Evolutionary conservation across 805 yeast species (phyloP).

Genomic region (Sugiyamaella qingdaonensis): DNA sequence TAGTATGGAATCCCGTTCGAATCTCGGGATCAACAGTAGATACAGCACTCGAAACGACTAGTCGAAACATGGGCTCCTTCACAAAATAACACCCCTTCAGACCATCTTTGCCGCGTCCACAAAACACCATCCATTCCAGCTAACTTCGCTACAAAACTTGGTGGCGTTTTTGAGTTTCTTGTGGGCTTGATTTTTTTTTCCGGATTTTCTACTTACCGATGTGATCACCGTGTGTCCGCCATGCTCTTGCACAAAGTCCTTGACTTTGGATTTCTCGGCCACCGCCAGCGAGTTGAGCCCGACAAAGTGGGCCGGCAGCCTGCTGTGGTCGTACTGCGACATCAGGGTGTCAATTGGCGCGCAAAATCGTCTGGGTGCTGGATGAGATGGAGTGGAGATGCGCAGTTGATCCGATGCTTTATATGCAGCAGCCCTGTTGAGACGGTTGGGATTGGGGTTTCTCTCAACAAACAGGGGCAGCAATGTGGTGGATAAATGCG

Average conservation of each 20-base stretch:
- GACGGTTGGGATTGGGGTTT: conserved; percentile 1
- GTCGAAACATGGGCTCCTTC: too few relatives aligned
- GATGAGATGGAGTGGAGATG: background rate
- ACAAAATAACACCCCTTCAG: too few relatives aligned
- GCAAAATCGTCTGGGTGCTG: background rate
- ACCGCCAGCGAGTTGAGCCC: conserved; percentile 75
- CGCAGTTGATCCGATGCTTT: background rate
- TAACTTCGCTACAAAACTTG: too few relatives aligned
- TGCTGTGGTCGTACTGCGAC: conserved; percentile 24
- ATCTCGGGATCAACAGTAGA: too few relatives aligned
- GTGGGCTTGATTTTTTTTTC: background rate
- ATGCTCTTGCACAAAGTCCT: conserved; percentile 76
- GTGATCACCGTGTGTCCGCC: conserved; percentile 95
- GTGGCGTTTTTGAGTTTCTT: background rate
- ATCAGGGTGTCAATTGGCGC: background rate
- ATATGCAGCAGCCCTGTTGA: conserved; percentile 5
- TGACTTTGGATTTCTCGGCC: conserved; percentile 68
- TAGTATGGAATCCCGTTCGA: too few relatives aligned
- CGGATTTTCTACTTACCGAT: conserved; percentile 34
- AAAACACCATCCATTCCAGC: too few relatives aligned
- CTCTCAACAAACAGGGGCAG: conserved; percentile 4
- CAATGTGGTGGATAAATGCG: background rate
- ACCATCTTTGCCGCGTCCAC: too few relatives aligned
- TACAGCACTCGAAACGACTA: too few relatives aligned
- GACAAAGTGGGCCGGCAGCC: conserved; percentile 66